Evolutionary conservation across 129 eudicot genomes (phyloP).

Genomic region (Centaurea solstitialis): DNA sequence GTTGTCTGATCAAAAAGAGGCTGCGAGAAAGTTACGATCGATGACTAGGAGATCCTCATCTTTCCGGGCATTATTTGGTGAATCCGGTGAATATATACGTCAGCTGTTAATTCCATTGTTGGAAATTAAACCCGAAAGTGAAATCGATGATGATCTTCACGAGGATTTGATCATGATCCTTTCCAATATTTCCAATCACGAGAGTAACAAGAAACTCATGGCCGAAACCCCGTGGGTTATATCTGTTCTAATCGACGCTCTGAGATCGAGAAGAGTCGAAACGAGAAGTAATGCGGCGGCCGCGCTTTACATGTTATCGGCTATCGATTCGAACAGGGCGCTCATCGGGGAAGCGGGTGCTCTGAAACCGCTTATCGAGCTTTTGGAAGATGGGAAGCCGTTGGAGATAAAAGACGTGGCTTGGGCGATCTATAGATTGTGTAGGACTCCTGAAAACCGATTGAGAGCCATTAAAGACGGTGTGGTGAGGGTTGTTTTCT

Average conservation of each 20-base stretch:
- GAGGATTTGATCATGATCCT: constrained; percentile 87
- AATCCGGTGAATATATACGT: constrained; percentile 57
- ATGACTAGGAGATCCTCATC: constrained; percentile 78
- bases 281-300: constrained; percentile 92
- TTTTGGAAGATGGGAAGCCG: constrained; percentile 75
- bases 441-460: constrained; percentile 78
- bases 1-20: constrained; percentile 68
- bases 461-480: constrained; percentile 79
- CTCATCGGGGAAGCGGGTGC: constrained; percentile 83
- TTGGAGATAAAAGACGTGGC: constrained; percentile 89
- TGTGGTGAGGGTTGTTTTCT: constrained; percentile 66
- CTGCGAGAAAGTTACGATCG: constrained; percentile 68
- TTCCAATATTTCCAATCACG: constrained; percentile 80
- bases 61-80: constrained; percentile 85
- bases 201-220: constrained; percentile 83
- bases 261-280: constrained; percentile 63
- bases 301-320: constrained; percentile 84
- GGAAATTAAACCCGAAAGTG: constrained; percentile 34
- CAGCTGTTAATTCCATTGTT: constrained; percentile 61
- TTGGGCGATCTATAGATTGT: constrained; percentile 80
- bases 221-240: constrained; percentile 83
- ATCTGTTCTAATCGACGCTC: constrained; percentile 61
- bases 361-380: constrained; percentile 67
- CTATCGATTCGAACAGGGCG: constrained; percentile 76
- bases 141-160: constrained; percentile 64